phyloP scores from a whole-genome alignment of 2,329 filamentous ascomycete species.

The Verticillium albo-atrum region DNA sequence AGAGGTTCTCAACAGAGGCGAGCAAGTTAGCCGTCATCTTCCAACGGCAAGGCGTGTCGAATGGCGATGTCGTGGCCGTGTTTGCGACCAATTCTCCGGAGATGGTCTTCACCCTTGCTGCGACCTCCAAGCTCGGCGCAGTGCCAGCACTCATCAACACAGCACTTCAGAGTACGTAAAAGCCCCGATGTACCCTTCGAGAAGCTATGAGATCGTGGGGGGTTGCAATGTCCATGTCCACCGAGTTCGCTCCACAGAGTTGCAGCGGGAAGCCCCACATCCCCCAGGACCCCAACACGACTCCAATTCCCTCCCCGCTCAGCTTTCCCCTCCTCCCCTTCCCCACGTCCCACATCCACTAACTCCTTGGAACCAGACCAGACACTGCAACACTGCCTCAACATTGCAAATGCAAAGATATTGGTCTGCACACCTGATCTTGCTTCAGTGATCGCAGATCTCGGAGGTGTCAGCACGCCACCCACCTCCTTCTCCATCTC shows the following conservation, averaged over 20 bases:
- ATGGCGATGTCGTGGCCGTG: background rate
- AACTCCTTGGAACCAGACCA: background rate
- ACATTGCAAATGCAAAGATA: background rate
- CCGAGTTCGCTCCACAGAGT: too few species aligned
- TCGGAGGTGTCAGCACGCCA: background rate
- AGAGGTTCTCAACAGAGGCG: background rate
- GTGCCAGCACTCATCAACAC: background rate
- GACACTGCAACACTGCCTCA: slow-evolving; percentile 1
- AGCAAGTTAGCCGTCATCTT: background rate
- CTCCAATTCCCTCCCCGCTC: too few species aligned
- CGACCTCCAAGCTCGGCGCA: background rate
- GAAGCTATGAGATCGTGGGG: too few species aligned
- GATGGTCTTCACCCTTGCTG: background rate
- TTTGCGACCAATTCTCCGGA: slow-evolving; percentile 1
- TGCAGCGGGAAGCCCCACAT: too few species aligned
- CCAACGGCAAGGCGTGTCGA: background rate
- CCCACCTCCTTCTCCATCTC: background rate
- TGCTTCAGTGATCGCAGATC: background rate
- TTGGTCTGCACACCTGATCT: background rate
- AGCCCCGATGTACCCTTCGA: background rate
- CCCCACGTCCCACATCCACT: background rate
- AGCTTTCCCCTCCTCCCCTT: background rate
- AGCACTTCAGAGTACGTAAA: background rate
- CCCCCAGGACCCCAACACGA: too few species aligned
- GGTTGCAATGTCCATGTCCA: too few species aligned